Base-by-base conservation (phyloP, 768 basidiomycete species). In the Brasilioporus rufonigricans region DNA sequence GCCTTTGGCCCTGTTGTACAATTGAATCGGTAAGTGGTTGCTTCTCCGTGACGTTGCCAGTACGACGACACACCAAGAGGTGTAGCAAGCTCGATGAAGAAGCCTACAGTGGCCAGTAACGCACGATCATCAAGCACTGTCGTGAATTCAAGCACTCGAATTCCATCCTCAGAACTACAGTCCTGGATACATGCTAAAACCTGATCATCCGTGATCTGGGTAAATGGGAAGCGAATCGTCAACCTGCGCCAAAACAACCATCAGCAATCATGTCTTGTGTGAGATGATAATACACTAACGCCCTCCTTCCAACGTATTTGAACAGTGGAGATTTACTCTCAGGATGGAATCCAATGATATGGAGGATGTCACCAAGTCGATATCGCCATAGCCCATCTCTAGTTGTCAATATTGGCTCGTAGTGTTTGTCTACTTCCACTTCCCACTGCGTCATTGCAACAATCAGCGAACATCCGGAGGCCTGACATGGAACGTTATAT, bases 341-440 rank as follows among this genome's bases (percentile, higher is more conserved):
- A n/a, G n/a, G n/a, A n/a, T n/a, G n/a, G n/a, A n/a, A n/a, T n/a
- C n/a, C n/a, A n/a, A n/a, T n/a, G n/a, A n/a, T n/a, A n/a, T n/a
- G n/a, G n/a, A n/a, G n/a, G n/a, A n/a, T n/a, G n/a, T n/a, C n/a
- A n/a, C n/a, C n/a, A n/a, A n/a, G n/a, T n/a, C n/a, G n/a, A n/a
- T n/a, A n/a, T n/a, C n/a, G n/a, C n/a, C n/a, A n/a, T n/a, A n/a
- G n/a, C n/a, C n/a, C n/a, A n/a, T n/a, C n/a, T n/a, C n/a, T n/a
- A n/a, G n/a, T n/a, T n/a, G n/a, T n/a, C n/a, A n/a, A n/a, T n/a
- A n/a, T n/a, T n/a, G n/a, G n/a, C n/a, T n/a, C n/a, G n/a, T n/a
- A n/a, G n/a, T n/a, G n/a, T n/a, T n/a, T 60, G 11, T 57, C 63
- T 10, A 58, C 45, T n/a, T 62, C 44, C 19, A 44, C 24, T n/a